Base-by-base conservation (phyloP, 192 early-diverging fungal species). In the Phycomyces nitens region DNA sequence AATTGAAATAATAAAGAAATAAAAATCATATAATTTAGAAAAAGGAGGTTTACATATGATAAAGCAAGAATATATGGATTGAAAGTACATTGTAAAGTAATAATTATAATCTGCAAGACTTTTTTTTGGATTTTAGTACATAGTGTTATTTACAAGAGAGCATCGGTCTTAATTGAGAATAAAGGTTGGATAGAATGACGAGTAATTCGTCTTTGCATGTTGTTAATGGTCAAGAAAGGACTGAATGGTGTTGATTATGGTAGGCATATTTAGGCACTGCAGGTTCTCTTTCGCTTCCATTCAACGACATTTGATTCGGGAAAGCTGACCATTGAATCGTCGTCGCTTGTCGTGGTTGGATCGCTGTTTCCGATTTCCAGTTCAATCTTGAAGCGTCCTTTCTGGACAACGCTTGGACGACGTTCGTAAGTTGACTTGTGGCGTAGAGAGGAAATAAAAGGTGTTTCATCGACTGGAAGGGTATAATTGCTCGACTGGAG, bases 311-410 rank as follows among this genome's bases (percentile, higher is more conserved):
- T 53, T 21, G 18, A 21, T 41, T 42, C 62, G 52, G 52, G 4
- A 18, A 34, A 7, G 29, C 29, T 34, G 38, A 29, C 26, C 11
- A 62, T 29, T 14, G 60, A 49, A 14, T 62, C 60, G 23, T 62
- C 38, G 21, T 60, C 58, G 53, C 27, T 34, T 34, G 29, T 34
- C 7, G 29, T 34, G 7, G 29, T 34, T 34, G 29, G n/a, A n/a
- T n/a, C n/a, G n/a, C 12, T 11, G 12, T 47, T 18, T 47, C 18
- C 44, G 15, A 47, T 47, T n/a, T 47, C 18, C 11, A 47, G 12
- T 18, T 47, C 44, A 47, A 69, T 69, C n/a, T 69, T 62, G 52
- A 69, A 69, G 41, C 68, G 53, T 23, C 68, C 68, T 57, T 62
- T 61, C 39, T 63, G 68, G 12, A 69, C 62, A 20, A 69, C 54